Conservation (phyloP, 2,329 filamentous ascomycete genomes). For the Xylariaceae sp. region DNA sequence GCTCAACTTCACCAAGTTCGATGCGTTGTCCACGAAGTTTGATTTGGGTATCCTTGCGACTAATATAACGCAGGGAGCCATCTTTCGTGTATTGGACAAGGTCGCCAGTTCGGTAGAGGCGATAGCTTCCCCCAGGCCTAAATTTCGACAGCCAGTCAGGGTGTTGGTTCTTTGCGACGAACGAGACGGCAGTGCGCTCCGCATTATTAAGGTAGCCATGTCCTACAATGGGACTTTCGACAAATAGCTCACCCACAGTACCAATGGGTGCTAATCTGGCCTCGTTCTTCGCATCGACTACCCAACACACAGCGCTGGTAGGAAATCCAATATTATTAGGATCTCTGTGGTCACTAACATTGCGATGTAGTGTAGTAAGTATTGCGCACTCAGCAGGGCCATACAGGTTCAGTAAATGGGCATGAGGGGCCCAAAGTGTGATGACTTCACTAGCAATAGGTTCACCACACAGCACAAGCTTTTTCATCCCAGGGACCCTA, state of each 20-base stretch:
- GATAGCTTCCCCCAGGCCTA: slow-evolving; percentile 54
- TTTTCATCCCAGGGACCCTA: slow-evolving; percentile 33
- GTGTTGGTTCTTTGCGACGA: slow-evolving; percentile 48
- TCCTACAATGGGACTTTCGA: slow-evolving; percentile 47
- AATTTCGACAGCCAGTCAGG: slow-evolving; percentile 8
- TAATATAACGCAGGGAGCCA: slow-evolving; percentile 44
- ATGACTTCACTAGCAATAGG: slow-evolving; percentile 28
- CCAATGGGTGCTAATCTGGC: slow-evolving; percentile 36
- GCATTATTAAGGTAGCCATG: slow-evolving; percentile 50
- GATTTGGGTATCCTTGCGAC: too few relatives aligned
- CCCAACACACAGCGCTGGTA: slow-evolving; percentile 37
- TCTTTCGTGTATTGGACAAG: slow-evolving; percentile 46
- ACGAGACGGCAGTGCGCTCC: slow-evolving; percentile 43
- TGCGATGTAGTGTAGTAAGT: slow-evolving; percentile 17
- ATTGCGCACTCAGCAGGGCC: slow-evolving; percentile 36
- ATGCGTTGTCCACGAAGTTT: slow-evolving; percentile 57
- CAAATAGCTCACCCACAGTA: slow-evolving; percentile 47
- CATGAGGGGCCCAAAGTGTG: slow-evolving; percentile 29
- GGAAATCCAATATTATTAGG: slow-evolving; percentile 17
- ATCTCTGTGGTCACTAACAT: background rate
- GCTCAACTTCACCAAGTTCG: slow-evolving; percentile 53
- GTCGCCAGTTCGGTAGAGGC: slow-evolving; percentile 52
- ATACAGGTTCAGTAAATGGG: slow-evolving; percentile 34
- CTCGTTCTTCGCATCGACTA: slow-evolving; percentile 47
- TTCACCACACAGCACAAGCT: slow-evolving; percentile 37